Conservation (phyloP, 73 alveolate species). For the Stentor coeruleus region DNA sequence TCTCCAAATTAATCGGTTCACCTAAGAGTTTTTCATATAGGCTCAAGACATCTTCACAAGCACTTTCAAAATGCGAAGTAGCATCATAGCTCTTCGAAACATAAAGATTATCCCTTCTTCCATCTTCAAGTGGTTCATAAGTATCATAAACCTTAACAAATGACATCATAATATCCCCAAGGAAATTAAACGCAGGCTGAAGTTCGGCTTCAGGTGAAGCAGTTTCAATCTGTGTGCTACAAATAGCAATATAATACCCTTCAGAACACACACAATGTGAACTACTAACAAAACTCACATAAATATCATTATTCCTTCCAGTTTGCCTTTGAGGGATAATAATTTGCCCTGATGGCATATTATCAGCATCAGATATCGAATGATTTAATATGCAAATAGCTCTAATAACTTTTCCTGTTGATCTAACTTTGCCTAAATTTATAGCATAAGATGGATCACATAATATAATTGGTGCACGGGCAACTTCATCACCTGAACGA, state of each 20-base stretch:
- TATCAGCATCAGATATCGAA: conserved; percentile 93
- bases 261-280: conserved; percentile 46
- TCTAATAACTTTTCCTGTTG: conserved; percentile 83
- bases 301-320: conserved; percentile 56
- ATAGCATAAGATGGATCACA: conserved; percentile 97
- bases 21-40: too few relatives aligned
- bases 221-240: conserved; percentile 79
- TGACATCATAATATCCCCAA: conserved; percentile 40
- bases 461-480: too few relatives aligned
- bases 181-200: conserved; percentile 37
- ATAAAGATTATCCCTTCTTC: conserved; percentile 47
- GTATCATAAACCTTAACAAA: conserved; percentile 56
- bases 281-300: conserved; percentile 49
- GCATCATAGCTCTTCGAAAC: conserved; percentile 79
- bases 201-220: conserved; percentile 45
- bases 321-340: conserved; percentile 93
- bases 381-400: conserved; percentile 91
- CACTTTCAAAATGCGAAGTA: conserved; percentile 79
- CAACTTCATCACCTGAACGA: too few relatives aligned
- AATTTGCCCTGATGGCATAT: conserved; percentile 80
- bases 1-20: too few relatives aligned
- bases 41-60: conserved; percentile 54
- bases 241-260: conserved; percentile 77
- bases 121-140: conserved; percentile 62
- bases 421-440: too few relatives aligned